phyloP scores from a whole-genome alignment of 768 basidiomycete genomes.

The Boletus rex-veris region DNA sequence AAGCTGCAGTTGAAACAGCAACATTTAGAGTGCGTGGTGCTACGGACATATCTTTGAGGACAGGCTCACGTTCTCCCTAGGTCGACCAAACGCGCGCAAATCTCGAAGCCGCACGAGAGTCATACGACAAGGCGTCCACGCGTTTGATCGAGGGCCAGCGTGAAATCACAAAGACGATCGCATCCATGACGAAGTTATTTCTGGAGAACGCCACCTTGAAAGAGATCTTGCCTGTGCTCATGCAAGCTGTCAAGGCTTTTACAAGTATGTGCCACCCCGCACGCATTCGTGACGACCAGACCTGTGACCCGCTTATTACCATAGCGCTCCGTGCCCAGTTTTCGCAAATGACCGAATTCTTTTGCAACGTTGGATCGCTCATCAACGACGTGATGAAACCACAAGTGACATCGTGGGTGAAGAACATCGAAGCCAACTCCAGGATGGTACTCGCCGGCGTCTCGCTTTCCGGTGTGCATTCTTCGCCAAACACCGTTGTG shows the following conservation, averaged over 20 bases:
- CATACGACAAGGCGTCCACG: slow-evolving; percentile 10
- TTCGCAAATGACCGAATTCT: slow-evolving; percentile 17
- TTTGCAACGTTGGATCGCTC: slow-evolving; percentile 15
- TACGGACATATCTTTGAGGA: background rate
- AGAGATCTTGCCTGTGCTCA: slow-evolving; percentile 16
- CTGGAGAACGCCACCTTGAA: slow-evolving; percentile 19
- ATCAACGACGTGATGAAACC: slow-evolving; percentile 21
- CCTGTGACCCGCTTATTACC: background rate
- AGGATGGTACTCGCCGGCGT: slow-evolving; percentile 19
- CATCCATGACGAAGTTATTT: slow-evolving; percentile 16
- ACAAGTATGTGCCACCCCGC: slow-evolving; percentile 2
- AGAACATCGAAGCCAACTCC: slow-evolving; percentile 13
- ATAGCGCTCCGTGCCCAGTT: slow-evolving; percentile 17
- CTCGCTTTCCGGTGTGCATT: slow-evolving; percentile 4
- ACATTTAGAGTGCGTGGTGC: slow-evolving; percentile 9
- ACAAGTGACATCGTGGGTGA: slow-evolving; percentile 15
- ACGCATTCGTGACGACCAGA: background rate
- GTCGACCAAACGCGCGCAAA: slow-evolving; percentile 22
- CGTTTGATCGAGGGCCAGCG: slow-evolving; percentile 18
- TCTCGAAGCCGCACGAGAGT: slow-evolving; percentile 16
- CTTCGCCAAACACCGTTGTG: too few species aligned
- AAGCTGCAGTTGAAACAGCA: slow-evolving; percentile 11
- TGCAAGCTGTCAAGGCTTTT: slow-evolving; percentile 18
- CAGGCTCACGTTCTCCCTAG: background rate
- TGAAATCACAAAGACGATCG: slow-evolving; percentile 18